Conservation (phyloP, 129 eudicot genomes). For the Artemisia argyi region DNA sequence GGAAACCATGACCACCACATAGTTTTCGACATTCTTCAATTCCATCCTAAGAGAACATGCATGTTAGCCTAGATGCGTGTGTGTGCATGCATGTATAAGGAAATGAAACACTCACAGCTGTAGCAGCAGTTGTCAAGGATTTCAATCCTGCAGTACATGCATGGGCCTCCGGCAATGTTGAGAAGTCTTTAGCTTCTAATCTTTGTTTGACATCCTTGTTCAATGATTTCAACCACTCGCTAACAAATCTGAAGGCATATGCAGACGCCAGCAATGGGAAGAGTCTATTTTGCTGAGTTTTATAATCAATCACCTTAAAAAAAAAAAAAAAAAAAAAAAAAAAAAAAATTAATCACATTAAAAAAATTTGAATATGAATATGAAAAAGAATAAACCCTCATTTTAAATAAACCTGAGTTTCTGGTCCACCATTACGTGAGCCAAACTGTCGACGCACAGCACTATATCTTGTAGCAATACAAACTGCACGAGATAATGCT, state of each 20-base stretch:
- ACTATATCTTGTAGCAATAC: constrained; percentile 96
- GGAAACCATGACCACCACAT: constrained; percentile 99
- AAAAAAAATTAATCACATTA: constrained; percentile 2
- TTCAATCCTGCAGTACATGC: constrained; percentile 98
- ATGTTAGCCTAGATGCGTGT: background rate
- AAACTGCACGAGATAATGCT: constrained; percentile 89
- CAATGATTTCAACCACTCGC: constrained; percentile 82
- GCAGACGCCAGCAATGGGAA: constrained; percentile 98
- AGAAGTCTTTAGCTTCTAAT: constrained; percentile 79
- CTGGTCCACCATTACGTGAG: constrained; percentile 76
- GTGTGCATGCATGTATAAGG: background rate
- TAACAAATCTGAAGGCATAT: constrained; percentile 90
- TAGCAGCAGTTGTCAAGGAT: constrained; percentile 87
- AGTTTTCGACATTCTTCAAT: constrained; percentile 93
- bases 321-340: background rate
- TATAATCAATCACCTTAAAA: constrained; percentile 89
- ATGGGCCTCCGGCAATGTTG: constrained; percentile 95
- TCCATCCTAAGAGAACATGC: constrained; percentile 58
- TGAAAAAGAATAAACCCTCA: background rate
- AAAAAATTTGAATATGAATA: background rate
- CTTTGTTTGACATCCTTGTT: constrained; percentile 81
- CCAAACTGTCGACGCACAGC: constrained; percentile 93
- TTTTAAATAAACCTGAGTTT: constrained; percentile 68
- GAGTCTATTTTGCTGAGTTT: constrained; percentile 92
- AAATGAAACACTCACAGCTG: constrained; percentile 69